A percentile compares a stretch with the other conserved stretches of the same genome.
Conservation (phyloP, 2,329 filamentous ascomycete species). For the Phyllosticta ampelicida region DNA sequence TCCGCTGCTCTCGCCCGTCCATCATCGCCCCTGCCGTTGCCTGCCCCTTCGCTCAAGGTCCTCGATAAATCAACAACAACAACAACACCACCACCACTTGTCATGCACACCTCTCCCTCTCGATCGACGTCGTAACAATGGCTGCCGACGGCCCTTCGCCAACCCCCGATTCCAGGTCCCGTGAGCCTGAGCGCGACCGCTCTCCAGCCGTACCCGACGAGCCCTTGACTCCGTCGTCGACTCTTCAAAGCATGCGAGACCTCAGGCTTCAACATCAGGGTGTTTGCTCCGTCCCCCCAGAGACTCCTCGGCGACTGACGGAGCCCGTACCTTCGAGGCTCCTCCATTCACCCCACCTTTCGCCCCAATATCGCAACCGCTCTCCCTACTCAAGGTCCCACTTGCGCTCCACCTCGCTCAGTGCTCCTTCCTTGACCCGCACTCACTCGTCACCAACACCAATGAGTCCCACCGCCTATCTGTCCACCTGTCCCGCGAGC, state of each 20-base stretch:
- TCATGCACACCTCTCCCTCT: neutral
- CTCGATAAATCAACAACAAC: neutral
- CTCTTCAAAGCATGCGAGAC: slow-evolving; percentile 3
- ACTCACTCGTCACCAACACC: slow-evolving; percentile 38
- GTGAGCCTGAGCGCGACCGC: neutral
- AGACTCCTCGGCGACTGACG: slow-evolving; percentile 28
- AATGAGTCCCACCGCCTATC: slow-evolving; percentile 23
- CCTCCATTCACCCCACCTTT: slow-evolving; percentile 18
- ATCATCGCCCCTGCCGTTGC: neutral
- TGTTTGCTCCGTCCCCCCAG: slow-evolving; percentile 16
- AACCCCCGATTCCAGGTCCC: neutral
- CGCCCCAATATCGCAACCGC: slow-evolving; percentile 31
- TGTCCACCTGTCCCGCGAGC: slow-evolving; percentile 25
- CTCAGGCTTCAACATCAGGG: slow-evolving; percentile 2
- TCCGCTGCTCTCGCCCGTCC: neutral
- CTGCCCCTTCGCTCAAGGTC: neutral
- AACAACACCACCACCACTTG: neutral
- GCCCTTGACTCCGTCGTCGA: neutral
- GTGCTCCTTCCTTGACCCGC: slow-evolving; percentile 36
- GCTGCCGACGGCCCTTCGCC: neutral
- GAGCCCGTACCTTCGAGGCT: slow-evolving; percentile 24
- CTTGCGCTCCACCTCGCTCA: slow-evolving; percentile 35
- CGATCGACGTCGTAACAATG: neutral
- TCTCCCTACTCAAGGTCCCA: slow-evolving; percentile 38
- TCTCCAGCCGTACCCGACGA: slow-evolving; percentile 2